Conservation (phyloP, 257 asterid genomes). For the Fraxinus excelsior region DNA sequence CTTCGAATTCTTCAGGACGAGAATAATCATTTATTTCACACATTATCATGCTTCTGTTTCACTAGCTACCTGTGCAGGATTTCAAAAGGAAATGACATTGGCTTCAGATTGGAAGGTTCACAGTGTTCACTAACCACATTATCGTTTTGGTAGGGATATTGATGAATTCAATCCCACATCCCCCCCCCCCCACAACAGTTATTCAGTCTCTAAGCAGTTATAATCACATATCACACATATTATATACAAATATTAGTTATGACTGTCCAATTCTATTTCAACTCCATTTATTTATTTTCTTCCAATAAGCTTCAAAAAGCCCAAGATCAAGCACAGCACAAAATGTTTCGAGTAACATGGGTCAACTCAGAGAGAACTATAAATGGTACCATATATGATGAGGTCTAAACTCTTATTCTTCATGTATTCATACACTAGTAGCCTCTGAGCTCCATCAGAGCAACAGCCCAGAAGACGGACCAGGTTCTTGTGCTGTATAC, state of each 20-base stretch:
- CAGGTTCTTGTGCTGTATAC: slow-evolving; percentile 82
- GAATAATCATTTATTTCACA: background rate
- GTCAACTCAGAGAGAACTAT: background rate
- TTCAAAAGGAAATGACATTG: too few relatives aligned
- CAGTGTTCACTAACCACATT: background rate
- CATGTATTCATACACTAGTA: slow-evolving; percentile 82
- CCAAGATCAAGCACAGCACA: background rate
- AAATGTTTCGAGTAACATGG: background rate
- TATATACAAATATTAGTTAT: too few relatives aligned
- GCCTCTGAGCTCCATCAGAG: slow-evolving; percentile 69
- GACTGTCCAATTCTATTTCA: too few relatives aligned
- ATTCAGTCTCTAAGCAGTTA: background rate
- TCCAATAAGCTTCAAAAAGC: too few relatives aligned
- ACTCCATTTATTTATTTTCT: too few relatives aligned
- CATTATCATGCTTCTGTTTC: background rate
- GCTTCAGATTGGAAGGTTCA: background rate
- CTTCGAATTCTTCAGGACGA: background rate
- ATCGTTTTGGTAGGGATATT: background rate
- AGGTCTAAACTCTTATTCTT: slow-evolving; percentile 76
- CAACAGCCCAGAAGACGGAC: slow-evolving; percentile 82
- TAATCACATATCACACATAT: too few relatives aligned
- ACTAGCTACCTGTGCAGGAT: background rate
- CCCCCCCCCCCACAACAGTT: background rate
- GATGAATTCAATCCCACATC: background rate
- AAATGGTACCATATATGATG: slow-evolving; percentile 59